Conservation (phyloP, 495 filamentous ascomycete genomes). For the Glarea lozoyensis region DNA sequence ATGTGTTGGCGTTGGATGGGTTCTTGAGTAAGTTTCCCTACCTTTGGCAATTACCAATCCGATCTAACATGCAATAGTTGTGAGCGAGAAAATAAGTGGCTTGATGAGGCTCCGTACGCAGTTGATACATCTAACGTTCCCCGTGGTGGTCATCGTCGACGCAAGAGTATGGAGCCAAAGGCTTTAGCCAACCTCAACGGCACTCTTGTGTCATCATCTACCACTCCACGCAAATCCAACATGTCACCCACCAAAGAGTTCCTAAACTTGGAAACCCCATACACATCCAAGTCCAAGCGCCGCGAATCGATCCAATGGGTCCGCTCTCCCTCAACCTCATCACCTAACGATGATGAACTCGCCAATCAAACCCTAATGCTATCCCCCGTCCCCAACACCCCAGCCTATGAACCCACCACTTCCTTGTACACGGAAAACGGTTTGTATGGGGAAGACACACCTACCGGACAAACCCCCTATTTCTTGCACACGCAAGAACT, state of each 20-base stretch:
- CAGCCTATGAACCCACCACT: conserved; percentile 39
- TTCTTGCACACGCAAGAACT: conserved; percentile 36
- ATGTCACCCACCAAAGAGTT: conserved; percentile 26
- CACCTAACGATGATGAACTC: conserved; percentile 22
- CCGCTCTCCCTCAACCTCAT: conserved; percentile 25
- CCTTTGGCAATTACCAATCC: conserved; percentile 2
- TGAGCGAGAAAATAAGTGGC: conserved; percentile 69
- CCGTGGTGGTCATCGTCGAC: conserved; percentile 65
- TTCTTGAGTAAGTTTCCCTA: conserved; percentile 59
- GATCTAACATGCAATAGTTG: conserved; percentile 48
- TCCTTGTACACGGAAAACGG: conserved; percentile 24
- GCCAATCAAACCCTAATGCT: conserved; percentile 31
- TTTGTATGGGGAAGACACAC: conserved; percentile 16
- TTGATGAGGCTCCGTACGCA: conserved; percentile 59
- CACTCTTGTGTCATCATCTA: conserved; percentile 37
- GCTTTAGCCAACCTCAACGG: conserved; percentile 66
- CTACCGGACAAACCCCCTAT: conserved; percentile 19
- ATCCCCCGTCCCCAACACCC: conserved; percentile 43
- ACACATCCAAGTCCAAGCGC: conserved; percentile 33
- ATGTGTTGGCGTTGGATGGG: conserved; percentile 83
- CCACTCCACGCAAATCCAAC: conserved; percentile 23
- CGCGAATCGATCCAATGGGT: conserved; percentile 44
- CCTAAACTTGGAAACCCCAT: conserved; percentile 13
- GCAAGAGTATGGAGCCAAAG: conserved; percentile 89
- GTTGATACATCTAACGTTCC: conserved; percentile 65